Base-by-base conservation (phyloP, 768 basidiomycete genomes). In the Suillus decipiens region DNA sequence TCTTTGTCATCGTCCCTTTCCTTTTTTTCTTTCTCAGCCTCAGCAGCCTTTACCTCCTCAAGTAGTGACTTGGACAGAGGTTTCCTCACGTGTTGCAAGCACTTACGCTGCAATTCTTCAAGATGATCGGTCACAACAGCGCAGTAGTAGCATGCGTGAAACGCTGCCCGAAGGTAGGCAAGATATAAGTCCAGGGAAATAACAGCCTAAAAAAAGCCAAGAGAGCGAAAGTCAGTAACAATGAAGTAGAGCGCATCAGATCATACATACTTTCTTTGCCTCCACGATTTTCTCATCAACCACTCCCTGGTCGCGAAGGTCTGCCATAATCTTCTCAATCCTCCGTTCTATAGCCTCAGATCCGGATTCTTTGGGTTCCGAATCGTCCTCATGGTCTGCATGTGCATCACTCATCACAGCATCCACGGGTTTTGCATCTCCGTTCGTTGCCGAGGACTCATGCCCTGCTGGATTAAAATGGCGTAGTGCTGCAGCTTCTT, bases 101-200 rank as follows among this genome's bases (percentile, higher is more conserved):
- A 98, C 80, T 95, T 94, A 74, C 94, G 87, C 77, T 95, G 89
- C 71, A 99, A 84, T 81, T 97, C 95, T 79, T 99, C 97, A 76
- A 91, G 78, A 80, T 95, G 95, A 79, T 96, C 90, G 75, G 89
- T 90, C 69, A 93, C 86, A 73, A 93, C 88, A 70, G 90, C 89
- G 83, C 97, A 99, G 80, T 99, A 99, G 79, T 96, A 99, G 86
- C 97, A 97, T 72, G 93, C 89, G 84, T 94, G 85, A 78, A 90
- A 95, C 61, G 92, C 96, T 74, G 88, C 84, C 69, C 97, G 93
- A 72, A 99, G 81, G 79, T 97, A 99, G 59, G 90, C 89, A 76
- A 99, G 81, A 77, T 95, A 95, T 76, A 96, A 80, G 80, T 99
- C 97, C 76, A 98, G 84, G 70, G 91, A 85, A 70, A 95, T 80